Conservation (phyloP, 768 basidiomycete genomes). For the Naganishia antarctica region DNA sequence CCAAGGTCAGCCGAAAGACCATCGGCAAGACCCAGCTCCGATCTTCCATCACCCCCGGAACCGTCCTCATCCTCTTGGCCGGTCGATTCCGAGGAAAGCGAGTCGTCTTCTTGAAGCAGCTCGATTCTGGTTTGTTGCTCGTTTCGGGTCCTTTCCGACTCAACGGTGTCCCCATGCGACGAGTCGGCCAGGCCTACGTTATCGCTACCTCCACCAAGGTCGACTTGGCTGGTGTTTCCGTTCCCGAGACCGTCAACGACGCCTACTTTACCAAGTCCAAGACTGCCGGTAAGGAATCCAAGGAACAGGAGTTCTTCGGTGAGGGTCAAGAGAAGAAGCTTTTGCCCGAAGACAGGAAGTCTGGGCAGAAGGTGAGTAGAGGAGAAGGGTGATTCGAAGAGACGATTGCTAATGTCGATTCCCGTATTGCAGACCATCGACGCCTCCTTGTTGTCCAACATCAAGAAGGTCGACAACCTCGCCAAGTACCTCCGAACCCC, state of each 20-base stretch:
- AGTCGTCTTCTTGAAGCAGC: constrained; percentile 95
- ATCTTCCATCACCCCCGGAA: constrained; percentile 82
- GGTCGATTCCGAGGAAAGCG: constrained; percentile 98
- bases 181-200: constrained; percentile 98
- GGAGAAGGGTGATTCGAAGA: too few species aligned
- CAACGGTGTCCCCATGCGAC: constrained; percentile 95
- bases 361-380: constrained; percentile 73
- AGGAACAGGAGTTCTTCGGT: constrained; percentile 95
- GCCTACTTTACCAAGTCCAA: constrained; percentile 82
- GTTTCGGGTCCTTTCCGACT: constrained; percentile 89
- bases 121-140: constrained; percentile 76
- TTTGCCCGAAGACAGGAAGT: constrained; percentile 77
- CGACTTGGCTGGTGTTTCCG: constrained; percentile 66
- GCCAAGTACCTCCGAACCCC: constrained; percentile 85
- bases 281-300: constrained; percentile 65
- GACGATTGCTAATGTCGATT: constrained; percentile 51
- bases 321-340: constrained; percentile 84
- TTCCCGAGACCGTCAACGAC: constrained; percentile 78
- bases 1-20: constrained; percentile 87
- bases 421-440: constrained; percentile 40
- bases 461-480: constrained; percentile 87
- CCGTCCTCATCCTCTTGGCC: constrained; percentile 91
- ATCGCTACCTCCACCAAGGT: constrained; percentile 96
- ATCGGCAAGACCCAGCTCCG: constrained; percentile 67
- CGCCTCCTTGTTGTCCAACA: constrained; percentile 64